These are phyloP conservation scores for Solidago caesia DNA, from an alignment of 129 eudicot species.

Conservation along the genomic window DNA sequence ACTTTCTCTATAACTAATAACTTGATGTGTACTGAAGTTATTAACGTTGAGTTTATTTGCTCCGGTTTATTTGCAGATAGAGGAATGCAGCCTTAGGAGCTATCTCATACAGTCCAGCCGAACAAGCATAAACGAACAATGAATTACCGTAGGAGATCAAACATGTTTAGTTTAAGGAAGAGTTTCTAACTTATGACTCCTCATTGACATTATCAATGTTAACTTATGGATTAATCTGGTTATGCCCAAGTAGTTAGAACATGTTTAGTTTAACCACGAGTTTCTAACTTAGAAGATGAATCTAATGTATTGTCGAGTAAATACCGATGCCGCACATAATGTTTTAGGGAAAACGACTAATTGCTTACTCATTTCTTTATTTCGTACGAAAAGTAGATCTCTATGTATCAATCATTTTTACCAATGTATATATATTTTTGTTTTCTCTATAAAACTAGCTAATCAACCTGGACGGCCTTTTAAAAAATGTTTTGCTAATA, in stretches of 20 bases:
- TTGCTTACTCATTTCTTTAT: no score
- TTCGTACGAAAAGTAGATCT: background rate
- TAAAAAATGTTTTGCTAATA: no score
- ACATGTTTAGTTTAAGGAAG: no score
- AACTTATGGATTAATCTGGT: background rate
- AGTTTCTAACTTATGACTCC: background rate
- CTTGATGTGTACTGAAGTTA: background rate
- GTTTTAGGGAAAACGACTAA: no score
- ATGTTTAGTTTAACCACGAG: background rate
- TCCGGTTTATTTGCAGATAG: conserved; percentile 43
- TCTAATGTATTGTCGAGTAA: background rate
- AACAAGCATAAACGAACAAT: conserved; percentile 35
- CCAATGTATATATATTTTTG: no score
- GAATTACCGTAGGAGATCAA: conserved; percentile 19
- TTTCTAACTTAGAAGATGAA: background rate
- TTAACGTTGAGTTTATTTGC: background rate
- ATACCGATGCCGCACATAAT: no score
- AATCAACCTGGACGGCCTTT: no score
- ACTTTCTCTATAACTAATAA: background rate
- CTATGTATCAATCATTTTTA: background rate
- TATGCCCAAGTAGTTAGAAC: background rate
- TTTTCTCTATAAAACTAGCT: no score
- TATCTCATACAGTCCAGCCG: conserved; percentile 59
- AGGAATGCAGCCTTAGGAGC: conserved; percentile 79
- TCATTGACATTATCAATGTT: background rate